Evolutionary conservation across 139 green algal species (phyloP).

Genomic region (Tetratostichococcus sp.): DNA sequence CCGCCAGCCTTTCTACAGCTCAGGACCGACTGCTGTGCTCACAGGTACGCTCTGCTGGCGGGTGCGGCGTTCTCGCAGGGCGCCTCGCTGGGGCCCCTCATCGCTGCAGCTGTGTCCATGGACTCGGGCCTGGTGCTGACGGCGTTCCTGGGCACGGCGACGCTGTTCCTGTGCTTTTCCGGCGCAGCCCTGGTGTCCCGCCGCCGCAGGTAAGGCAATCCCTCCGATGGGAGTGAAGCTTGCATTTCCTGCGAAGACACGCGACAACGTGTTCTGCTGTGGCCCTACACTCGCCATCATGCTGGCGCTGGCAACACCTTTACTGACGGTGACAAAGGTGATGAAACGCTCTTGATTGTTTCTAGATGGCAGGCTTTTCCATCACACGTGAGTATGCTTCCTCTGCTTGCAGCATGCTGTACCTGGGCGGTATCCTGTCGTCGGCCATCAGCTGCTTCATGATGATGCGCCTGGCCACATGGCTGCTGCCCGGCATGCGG

Average conservation of each 20-base stretch:
- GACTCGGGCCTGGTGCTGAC: neutral
- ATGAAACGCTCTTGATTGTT: no score
- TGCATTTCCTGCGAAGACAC: no score
- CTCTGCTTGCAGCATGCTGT: neutral
- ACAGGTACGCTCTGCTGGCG: neutral
- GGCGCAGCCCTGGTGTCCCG: neutral
- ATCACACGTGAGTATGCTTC: no score
- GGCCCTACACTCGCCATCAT: no score
- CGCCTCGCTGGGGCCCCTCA: neutral
- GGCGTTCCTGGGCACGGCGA: neutral
- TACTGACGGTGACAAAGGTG: no score
- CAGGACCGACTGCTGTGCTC: no score
- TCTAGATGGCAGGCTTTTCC: no score
- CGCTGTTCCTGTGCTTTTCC: neutral
- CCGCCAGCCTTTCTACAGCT: no score
- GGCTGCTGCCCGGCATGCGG: neutral
- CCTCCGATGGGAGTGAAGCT: no score
- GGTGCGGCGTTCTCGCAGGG: neutral
- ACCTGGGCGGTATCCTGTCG: neutral
- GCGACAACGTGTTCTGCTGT: no score
- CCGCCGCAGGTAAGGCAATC: neutral
- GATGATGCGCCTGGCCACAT: neutral
- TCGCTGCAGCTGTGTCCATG: neutral
- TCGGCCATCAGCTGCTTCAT: neutral
- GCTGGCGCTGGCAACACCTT: no score